Evolutionary conservation across 441 rosid genomes (phyloP).

Genomic region (Populus trichocarpa): DNA sequence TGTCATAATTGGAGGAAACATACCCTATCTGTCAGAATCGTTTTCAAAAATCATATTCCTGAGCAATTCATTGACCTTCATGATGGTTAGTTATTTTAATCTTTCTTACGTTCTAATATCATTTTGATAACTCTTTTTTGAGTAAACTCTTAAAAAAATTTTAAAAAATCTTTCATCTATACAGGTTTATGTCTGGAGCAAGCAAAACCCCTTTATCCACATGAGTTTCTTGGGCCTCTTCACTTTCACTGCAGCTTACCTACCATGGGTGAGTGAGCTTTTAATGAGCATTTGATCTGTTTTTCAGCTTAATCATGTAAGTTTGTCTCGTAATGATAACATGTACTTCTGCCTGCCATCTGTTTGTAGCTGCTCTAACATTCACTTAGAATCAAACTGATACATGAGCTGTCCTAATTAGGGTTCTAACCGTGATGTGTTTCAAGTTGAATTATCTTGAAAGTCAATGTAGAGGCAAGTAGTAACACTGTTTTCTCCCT

Average conservation of each 20-base stretch:
- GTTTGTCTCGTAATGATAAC: neutral
- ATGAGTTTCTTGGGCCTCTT: conserved; percentile 99
- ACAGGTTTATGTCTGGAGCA: conserved; percentile 99
- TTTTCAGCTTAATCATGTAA: neutral
- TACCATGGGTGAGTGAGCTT: conserved; percentile 85
- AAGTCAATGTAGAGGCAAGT: neutral
- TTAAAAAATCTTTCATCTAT: neutral
- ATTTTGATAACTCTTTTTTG: conserved; percentile 7
- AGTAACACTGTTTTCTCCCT: neutral
- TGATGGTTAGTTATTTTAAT: conserved; percentile 65
- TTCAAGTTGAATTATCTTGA: neutral
- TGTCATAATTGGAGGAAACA: conserved; percentile 94
- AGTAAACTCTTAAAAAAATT: neutral
- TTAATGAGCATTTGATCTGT: neutral
- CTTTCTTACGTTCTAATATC: conserved; percentile 11
- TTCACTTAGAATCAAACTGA: neutral
- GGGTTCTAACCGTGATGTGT: neutral
- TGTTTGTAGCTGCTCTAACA: neutral
- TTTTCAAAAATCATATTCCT: conserved; percentile 97
- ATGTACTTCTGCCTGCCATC: neutral
- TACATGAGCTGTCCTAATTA: neutral
- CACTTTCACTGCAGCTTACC: conserved; percentile 94
- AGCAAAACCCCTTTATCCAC: conserved; percentile 97
- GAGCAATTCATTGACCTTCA: conserved; percentile 96
- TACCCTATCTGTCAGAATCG: conserved; percentile 86